Percentiles rank a stretch among this genome's conserved stretches.
Conservation (phyloP, 176 grass and related monocot genomes). For the Musa itinerans region DNA sequence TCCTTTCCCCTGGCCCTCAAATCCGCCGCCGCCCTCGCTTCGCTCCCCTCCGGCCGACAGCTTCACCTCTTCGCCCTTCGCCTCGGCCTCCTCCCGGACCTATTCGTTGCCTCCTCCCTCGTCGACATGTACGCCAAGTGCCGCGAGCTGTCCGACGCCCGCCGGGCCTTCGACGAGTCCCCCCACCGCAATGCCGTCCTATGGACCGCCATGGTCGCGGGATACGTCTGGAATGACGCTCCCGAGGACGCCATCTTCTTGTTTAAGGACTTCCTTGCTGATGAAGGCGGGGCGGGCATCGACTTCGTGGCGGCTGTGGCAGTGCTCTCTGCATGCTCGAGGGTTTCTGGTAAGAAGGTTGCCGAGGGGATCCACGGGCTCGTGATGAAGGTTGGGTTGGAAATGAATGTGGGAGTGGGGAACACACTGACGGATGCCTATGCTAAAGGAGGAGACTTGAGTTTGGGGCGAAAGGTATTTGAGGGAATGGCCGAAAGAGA, state of each 20-base stretch:
- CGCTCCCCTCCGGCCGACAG: slow-evolving; percentile 55
- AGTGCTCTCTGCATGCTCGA: slow-evolving; percentile 46
- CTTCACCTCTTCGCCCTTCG: slow-evolving; percentile 57
- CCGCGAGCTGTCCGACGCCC: slow-evolving; percentile 45
- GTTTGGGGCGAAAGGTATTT: slow-evolving; percentile 48
- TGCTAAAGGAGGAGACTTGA: slow-evolving; percentile 64
- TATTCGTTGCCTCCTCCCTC: slow-evolving; percentile 55
- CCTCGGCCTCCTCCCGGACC: slow-evolving; percentile 50
- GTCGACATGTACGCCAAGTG: slow-evolving; percentile 80
- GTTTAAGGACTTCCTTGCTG: slow-evolving; percentile 42
- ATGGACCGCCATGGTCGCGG: slow-evolving; percentile 59
- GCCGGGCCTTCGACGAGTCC: slow-evolving; percentile 66
- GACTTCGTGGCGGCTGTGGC: slow-evolving; percentile 52
- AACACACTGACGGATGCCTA: slow-evolving; percentile 76
- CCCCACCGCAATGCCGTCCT: slow-evolving; percentile 42
- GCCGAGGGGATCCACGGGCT: slow-evolving; percentile 43
- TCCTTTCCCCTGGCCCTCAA: slow-evolving; percentile 47
- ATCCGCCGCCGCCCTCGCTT: slow-evolving; percentile 38
- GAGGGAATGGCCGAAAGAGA: slow-evolving; percentile 56
- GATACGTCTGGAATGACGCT: slow-evolving; percentile 51
- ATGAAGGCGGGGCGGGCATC: slow-evolving; percentile 21
- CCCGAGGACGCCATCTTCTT: slow-evolving; percentile 29
- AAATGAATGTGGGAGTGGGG: slow-evolving; percentile 32
- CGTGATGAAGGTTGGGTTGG: slow-evolving; percentile 42
- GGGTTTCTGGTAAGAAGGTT: slow-evolving; percentile 26